Conservation (phyloP, 257 asterid genomes). For the Penstemon davidsonii region DNA sequence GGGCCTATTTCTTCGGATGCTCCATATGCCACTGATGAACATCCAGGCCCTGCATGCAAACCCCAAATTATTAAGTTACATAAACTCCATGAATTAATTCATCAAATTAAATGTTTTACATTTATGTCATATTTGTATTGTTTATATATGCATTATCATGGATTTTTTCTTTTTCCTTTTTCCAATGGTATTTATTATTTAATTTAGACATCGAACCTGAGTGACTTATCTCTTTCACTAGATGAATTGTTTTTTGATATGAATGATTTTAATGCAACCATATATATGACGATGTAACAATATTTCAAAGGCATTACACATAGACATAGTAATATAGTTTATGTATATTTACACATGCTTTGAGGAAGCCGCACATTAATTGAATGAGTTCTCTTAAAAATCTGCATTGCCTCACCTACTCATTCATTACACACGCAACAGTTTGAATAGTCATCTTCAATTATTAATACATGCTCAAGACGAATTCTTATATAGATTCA, state of each 20-base stretch:
- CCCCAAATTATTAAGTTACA: background rate
- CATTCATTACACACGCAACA: conserved; percentile 13
- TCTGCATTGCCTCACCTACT: conserved; percentile 30
- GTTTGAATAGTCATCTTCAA: conserved; percentile 39
- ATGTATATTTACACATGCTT: conserved; percentile 20
- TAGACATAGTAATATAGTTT: background rate
- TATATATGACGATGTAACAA: background rate
- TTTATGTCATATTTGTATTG: too few species aligned
- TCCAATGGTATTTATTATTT: too few species aligned
- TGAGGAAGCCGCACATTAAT: conserved; percentile 22
- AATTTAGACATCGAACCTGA: background rate
- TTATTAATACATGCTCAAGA: conserved; percentile 30
- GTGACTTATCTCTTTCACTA: background rate
- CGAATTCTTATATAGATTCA: background rate
- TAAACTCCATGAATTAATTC: background rate
- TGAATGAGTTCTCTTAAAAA: conserved; percentile 7
- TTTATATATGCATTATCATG: too few species aligned
- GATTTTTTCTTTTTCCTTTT: background rate
- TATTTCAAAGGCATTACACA: background rate
- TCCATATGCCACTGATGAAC: conserved; percentile 90
- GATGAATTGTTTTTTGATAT: too few species aligned
- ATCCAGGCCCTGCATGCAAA: conserved; percentile 75
- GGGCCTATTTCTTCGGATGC: conserved; percentile 96
- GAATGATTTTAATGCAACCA: background rate
- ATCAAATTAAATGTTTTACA: background rate